These are phyloP conservation scores for Coniochaeta sp. DNA, from an alignment of 2,329 filamentous ascomycete genomes.

Conservation along the genomic window DNA sequence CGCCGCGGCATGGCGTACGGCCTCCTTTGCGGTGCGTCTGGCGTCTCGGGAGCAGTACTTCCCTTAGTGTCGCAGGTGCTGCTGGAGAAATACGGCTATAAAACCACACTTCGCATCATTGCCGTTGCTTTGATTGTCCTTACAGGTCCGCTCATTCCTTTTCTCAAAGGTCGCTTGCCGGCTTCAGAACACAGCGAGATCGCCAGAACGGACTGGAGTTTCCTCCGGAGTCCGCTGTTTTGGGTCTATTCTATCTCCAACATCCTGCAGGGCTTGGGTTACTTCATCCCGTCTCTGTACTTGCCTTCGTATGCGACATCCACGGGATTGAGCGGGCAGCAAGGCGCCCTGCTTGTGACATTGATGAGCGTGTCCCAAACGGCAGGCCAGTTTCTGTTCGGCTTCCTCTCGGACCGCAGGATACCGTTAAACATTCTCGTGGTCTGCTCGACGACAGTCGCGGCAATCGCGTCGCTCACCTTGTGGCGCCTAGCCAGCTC, in stretches of 20 bases:
- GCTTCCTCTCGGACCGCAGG: constrained; percentile 35
- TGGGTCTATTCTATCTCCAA: constrained; percentile 37
- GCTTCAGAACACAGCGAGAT: constrained; percentile 16
- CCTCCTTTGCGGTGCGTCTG: constrained; percentile 38
- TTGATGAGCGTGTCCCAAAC: constrained; percentile 28
- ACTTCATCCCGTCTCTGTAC: constrained; percentile 48
- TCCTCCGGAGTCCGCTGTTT: constrained; percentile 16
- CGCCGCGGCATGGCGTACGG: constrained; percentile 40
- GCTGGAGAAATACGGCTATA: constrained; percentile 31
- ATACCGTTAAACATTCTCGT: constrained; percentile 34
- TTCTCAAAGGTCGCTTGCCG: constrained; percentile 34
- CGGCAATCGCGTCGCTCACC: constrained; percentile 26
- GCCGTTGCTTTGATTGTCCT: constrained; percentile 29
- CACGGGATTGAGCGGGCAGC: too few species aligned
- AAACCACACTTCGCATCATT: constrained; percentile 30
- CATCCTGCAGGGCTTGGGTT: constrained; percentile 43
- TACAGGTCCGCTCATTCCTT: constrained; percentile 29
- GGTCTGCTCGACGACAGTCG: constrained; percentile 36
- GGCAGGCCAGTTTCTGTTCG: constrained; percentile 35
- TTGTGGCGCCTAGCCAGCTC: constrained; percentile 46
- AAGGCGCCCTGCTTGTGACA: too few species aligned
- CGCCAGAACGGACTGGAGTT: constrained; percentile 16
- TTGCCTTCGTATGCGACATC: constrained; percentile 41
- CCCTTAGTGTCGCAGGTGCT: constrained; percentile 35
- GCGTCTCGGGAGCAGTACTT: constrained; percentile 39